Base-by-base conservation (phyloP, 805 yeast genomes). In the Kuraishia borneana region DNA sequence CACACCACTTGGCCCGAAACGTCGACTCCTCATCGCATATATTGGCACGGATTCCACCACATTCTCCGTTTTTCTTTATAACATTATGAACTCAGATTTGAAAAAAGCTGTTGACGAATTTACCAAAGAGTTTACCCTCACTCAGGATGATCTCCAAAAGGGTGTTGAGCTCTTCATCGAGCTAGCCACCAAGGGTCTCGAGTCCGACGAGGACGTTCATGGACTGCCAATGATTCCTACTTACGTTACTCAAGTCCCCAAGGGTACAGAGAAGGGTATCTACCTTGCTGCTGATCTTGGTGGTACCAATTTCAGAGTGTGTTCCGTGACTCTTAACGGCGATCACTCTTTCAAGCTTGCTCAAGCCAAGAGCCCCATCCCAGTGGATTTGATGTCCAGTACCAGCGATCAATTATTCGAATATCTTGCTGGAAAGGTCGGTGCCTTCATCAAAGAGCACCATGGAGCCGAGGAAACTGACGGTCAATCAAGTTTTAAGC, bases 261-360 rank as follows among this genome's bases (percentile, higher is more conserved):
- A 68, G 29, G 98, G 98, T 30, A 65, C 70, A 32, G 98, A 89
- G 54, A 65, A 63, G 36, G 97, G 97, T 30, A 64, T 83, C 26
- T 74, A 69, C 41, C 61, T 89, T 39, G 97, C 97, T 36, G 95
- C 92, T 4, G 97, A 89, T 52, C 66, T 89, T 35, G 98, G 98
- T 41, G 97, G 97, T 33, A 88, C 97, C 38, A 88, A 92, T 56
- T 85, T 89, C 60, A 70, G 98, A 48, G 95, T 92, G 18, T 87
- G 96, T 53, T 85, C 96, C 2, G 88, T 89, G 21, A 54, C 67
- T 25, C 66, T 89, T 46, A 63, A 68, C 33, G 94, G 94, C 35
- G 77, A 77, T 48, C 84, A 83, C 44, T 77, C 89, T n/a, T 87
- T 79, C 54, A 64, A 69, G 18, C 59, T 88, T 39, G 72, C 73